These are phyloP conservation scores for Penicillium sp. DNA, from an alignment of 2,329 filamentous ascomycete genomes.

Conservation along the genomic window DNA sequence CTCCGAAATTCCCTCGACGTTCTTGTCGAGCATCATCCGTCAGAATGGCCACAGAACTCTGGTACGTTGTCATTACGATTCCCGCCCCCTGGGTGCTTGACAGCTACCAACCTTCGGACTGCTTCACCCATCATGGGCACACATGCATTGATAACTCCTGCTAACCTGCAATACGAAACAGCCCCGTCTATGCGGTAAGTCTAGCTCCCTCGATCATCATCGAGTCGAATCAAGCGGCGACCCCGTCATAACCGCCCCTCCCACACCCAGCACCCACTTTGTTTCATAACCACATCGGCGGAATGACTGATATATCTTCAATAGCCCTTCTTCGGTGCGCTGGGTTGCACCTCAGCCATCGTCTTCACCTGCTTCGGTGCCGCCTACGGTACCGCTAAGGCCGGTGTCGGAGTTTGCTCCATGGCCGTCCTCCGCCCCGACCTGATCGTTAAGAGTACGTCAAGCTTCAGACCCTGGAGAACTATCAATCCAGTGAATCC, in stretches of 20 bases:
- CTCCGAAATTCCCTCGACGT: slow-evolving; percentile 15
- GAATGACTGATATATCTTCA: slow-evolving; percentile 12
- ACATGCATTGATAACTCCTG: slow-evolving; percentile 2
- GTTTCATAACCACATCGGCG: neutral
- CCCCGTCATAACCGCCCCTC: slow-evolving; percentile 8
- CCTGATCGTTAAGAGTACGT: slow-evolving; percentile 98
- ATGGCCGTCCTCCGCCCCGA: slow-evolving; percentile 98
- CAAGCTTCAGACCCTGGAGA: neutral
- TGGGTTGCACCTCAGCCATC: slow-evolving; percentile 93
- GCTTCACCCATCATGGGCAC: slow-evolving; percentile 5
- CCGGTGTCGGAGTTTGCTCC: slow-evolving; percentile 95
- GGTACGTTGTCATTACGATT: slow-evolving; percentile 62
- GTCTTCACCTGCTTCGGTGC: slow-evolving; percentile 96
- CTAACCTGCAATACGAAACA: slow-evolving; percentile 46
- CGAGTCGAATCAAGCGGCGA: slow-evolving; percentile 13
- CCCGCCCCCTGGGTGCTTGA: slow-evolving; percentile 34
- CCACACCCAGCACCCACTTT: slow-evolving; percentile 1
- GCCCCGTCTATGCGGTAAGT: slow-evolving; percentile 99
- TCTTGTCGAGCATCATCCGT: slow-evolving; percentile 16
- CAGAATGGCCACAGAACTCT: slow-evolving; percentile 78
- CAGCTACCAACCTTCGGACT: slow-evolving; percentile 26
- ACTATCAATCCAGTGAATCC: neutral
- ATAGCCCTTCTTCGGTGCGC: slow-evolving; percentile 91
- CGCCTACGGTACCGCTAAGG: slow-evolving; percentile 98
- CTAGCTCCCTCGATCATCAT: slow-evolving; percentile 15